A percentile compares a stretch with the other conserved stretches of the same genome.
These are phyloP conservation scores for Tulasnella sp. DNA, from an alignment of 768 basidiomycete species.

Conservation along the genomic window DNA sequence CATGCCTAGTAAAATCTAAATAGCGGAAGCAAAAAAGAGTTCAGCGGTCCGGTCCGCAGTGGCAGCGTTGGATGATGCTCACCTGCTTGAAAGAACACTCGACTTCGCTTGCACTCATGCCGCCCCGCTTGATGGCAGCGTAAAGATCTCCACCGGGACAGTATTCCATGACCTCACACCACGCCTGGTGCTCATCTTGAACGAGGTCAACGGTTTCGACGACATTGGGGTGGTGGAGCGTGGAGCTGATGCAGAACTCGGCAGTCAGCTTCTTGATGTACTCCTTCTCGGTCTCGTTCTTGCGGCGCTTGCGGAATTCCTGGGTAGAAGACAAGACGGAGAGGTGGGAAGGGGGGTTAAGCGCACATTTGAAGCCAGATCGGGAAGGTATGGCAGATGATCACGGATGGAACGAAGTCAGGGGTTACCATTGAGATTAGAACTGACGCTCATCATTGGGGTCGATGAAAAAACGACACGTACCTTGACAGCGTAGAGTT, in stretches of 20 bases:
- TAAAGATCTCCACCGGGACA: constrained; percentile 98
- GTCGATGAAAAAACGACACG: constrained; percentile 30
- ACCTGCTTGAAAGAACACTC: constrained; percentile 96
- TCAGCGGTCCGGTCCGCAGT: not conserved
- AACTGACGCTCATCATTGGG: not conserved
- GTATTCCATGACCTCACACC: constrained; percentile 99
- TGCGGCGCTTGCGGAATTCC: constrained; percentile 97
- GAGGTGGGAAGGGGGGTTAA: constrained; percentile 12
- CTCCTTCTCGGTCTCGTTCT: constrained; percentile 98
- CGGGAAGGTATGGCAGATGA: not conserved
- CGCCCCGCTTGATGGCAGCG: constrained; percentile 96
- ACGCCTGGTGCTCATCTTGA: constrained; percentile 93
- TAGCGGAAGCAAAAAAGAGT: not conserved
- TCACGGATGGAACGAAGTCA: constrained; percentile 1
- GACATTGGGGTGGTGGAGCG: constrained; percentile 90
- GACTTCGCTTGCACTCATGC: constrained; percentile 85
- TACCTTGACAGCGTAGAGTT: constrained; percentile 97
- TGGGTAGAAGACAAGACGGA: constrained; percentile 36
- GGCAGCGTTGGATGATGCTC: not conserved
- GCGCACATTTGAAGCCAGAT: constrained; percentile 5
- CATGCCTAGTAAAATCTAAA: constrained; percentile 68
- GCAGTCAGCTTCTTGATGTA: constrained; percentile 99
- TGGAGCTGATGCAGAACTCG: constrained; percentile 95
- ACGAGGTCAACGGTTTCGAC: constrained; percentile 98
- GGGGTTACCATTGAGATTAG: constrained; percentile 24